Percentiles rank a stretch among this genome's conserved stretches.
Conservation (phyloP, 441 rosid species). For the Gossypium davidsonii region DNA sequence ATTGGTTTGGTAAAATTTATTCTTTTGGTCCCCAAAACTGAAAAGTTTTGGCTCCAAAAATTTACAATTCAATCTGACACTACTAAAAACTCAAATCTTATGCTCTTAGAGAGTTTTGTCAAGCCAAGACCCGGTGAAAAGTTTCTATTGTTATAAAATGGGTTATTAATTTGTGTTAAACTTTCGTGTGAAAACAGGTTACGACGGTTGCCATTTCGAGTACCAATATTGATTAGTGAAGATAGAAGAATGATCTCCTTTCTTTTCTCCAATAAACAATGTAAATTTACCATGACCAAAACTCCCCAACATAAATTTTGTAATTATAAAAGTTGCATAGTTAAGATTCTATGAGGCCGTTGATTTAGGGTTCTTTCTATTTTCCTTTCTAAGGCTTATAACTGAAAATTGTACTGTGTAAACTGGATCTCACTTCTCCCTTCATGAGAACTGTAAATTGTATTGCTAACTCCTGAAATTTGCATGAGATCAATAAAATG, state of each 20-base stretch:
- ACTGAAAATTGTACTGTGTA: background rate
- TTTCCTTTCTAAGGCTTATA: no score
- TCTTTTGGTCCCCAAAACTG: no score
- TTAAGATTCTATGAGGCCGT: background rate
- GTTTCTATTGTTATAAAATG: background rate
- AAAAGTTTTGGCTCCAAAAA: no score
- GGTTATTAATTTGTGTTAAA: background rate
- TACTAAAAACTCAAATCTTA: no score
- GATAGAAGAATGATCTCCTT: background rate
- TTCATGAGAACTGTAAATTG: background rate
- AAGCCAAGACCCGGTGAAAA: no score
- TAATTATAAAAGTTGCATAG: background rate
- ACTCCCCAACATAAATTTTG: slow-evolving; percentile 4
- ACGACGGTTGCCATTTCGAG: slow-evolving; percentile 62
- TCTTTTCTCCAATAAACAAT: background rate
- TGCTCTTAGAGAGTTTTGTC: no score
- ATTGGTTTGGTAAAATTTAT: no score
- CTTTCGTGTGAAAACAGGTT: slow-evolving; percentile 39
- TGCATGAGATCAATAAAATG: background rate
- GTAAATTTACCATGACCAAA: background rate
- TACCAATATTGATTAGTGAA: slow-evolving; percentile 19
- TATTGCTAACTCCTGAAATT: background rate
- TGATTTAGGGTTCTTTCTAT: background rate
- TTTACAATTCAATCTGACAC: no score
- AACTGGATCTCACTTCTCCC: background rate